Conservation (phyloP, 1,139 yeast genomes). For the Yamadazyma oceani region DNA sequence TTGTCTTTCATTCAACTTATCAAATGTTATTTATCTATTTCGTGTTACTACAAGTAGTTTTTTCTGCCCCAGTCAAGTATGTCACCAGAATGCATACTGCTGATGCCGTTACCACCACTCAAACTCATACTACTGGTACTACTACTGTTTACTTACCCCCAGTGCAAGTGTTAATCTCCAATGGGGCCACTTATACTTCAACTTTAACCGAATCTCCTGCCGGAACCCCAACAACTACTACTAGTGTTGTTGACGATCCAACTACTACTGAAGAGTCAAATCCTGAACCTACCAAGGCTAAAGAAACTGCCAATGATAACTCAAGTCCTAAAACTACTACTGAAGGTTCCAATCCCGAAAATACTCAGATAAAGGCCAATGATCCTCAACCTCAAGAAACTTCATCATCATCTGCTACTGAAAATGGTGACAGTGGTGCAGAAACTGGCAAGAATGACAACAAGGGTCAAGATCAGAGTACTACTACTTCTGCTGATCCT, state of each 20-base stretch:
- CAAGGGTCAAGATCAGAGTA: too few relatives aligned
- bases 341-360: slow-evolving; percentile 3
- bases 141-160: slow-evolving; percentile 64
- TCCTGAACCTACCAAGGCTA: background rate
- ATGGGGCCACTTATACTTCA: slow-evolving; percentile 60
- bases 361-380: slow-evolving; percentile 1
- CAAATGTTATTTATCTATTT: slow-evolving; percentile 21
- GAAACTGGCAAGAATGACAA: too few relatives aligned
- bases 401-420: too few relatives aligned
- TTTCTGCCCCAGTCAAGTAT: slow-evolving; percentile 38
- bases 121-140: slow-evolving; percentile 57
- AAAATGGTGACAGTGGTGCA: slow-evolving; percentile 6
- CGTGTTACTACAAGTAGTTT: slow-evolving; percentile 21
- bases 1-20: slow-evolving; percentile 3
- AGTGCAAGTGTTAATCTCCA: slow-evolving; percentile 63
- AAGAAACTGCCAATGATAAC: slow-evolving; percentile 3
- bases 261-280: slow-evolving; percentile 8
- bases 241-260: slow-evolving; percentile 23
- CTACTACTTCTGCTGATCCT: slow-evolving; percentile 13
- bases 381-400: slow-evolving; percentile 4
- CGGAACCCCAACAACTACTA: slow-evolving; percentile 33
- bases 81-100: slow-evolving; percentile 68
- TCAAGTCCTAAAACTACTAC: slow-evolving; percentile 6
- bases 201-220: slow-evolving; percentile 45
- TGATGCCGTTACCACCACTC: slow-evolving; percentile 53